Percentiles rank a stretch among this genome's conserved stretches.
Conservation (phyloP, 441 rosid genomes). For the Gossypium lobatum region DNA sequence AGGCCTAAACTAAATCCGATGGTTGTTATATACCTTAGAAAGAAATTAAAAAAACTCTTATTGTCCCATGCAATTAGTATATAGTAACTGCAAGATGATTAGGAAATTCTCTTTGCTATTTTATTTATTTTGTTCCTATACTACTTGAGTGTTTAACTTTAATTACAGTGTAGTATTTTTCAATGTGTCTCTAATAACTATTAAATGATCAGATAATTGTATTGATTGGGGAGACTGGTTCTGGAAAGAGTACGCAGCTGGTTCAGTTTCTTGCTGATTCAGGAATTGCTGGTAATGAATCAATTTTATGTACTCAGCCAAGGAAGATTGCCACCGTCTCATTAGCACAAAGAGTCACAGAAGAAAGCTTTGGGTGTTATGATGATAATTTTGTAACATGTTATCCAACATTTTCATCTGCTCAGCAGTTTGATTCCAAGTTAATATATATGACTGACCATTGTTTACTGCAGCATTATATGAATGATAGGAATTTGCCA, state of each 20-base stretch:
- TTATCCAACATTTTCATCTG: conserved; percentile 56
- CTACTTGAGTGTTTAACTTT: background rate
- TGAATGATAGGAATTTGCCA: conserved; percentile 60
- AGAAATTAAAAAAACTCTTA: background rate
- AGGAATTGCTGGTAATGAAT: conserved; percentile 45
- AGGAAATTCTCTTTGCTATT: background rate
- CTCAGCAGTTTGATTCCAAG: conserved; percentile 50
- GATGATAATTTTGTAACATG: conserved; percentile 40
- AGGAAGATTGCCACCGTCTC: conserved; percentile 83
- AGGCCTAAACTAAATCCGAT: background rate
- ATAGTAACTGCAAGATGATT: background rate
- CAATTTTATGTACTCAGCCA: conserved; percentile 87
- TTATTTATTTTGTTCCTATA: background rate
- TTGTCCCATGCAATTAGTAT: background rate
- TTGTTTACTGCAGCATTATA: conserved; percentile 70
- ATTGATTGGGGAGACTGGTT: conserved; percentile 92
- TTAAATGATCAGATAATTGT: conserved; percentile 49
- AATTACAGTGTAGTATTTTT: background rate
- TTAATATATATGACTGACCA: conserved; percentile 78
- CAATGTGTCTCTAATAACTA: conserved; percentile 1
- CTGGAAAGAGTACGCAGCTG: conserved; percentile 93
- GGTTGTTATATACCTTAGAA: background rate
- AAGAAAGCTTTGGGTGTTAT: conserved; percentile 68
- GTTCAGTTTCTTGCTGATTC: conserved; percentile 92
- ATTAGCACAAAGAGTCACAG: conserved; percentile 62